Base-by-base conservation (phyloP, 176 grass and related monocot species). In the Alopecurus myosuroides region DNA sequence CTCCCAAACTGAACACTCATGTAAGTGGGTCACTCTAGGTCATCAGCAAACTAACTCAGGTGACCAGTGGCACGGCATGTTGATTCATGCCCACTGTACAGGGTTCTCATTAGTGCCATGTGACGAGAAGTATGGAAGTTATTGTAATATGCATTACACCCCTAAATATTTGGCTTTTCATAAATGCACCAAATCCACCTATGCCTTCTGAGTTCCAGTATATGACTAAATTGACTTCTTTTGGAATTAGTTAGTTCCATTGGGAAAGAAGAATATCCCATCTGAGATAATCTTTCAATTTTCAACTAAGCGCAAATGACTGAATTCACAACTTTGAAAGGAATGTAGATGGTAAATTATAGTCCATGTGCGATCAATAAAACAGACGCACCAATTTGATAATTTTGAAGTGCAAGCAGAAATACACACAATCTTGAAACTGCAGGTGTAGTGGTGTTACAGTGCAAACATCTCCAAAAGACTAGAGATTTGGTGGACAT, bases 381-480 rank as follows among this genome's bases (percentile, higher is more conserved):
- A 73, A 36, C 19, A 49, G 39, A 72, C 44, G 22, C 15, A 73
- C 35, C 39, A 58, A 40, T 61, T 80, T 50, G 15, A 8, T 11
- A 60, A 74, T 15, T 57, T 82, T 57, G 52, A 53, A 39, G 23
- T 30, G 25, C 18, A 64, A 52, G 29, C 15, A 67, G 15, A 65
- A 65, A 76, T 49, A 62, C 11, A n/a, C 40, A 73, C 35, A 36
- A 25, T 12, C 44, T 66, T 13, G 15, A 76, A 84, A 84, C 15
- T 64, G 8, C 28, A 64, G 30, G 71, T 76, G 44, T 46, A 46
- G 44, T 46, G 10, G 44, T 46, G 26, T 4, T 8, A 41, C 9
- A 36, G 2, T n/a, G 46, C 48, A 81, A 68, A 67, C 51, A 69
- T 81, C 80, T 82, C 48, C 65, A 40, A 73, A 37, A 67, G 25